A percentile compares a stretch with the other conserved stretches of the same genome.
phyloP scores from a whole-genome alignment of 768 basidiomycete species.

The Strobilomyces dryophilus region DNA sequence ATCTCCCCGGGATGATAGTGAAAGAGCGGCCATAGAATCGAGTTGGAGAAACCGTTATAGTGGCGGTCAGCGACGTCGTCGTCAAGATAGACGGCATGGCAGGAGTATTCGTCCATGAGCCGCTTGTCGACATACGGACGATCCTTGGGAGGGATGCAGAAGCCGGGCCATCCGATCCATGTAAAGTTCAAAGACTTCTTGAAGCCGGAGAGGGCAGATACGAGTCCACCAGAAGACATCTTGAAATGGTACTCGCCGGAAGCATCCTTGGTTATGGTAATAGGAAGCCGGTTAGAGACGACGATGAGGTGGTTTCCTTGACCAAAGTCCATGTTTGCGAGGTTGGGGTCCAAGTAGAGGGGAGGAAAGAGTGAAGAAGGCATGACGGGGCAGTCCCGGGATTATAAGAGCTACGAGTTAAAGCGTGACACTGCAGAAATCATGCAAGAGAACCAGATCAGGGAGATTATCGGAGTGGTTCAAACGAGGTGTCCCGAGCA shows the following conservation, averaged over 20 bases:
- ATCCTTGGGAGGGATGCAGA: constrained; percentile 91
- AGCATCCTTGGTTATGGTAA: constrained; percentile 93
- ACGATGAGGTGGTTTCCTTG: constrained; percentile 79
- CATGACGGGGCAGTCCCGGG: constrained; percentile 14
- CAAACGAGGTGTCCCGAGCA: constrained; percentile 5
- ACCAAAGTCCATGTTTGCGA: constrained; percentile 42
- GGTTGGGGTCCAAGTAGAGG: constrained; percentile 23
- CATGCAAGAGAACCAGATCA: constrained; percentile 24
- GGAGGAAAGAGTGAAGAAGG: constrained; percentile 24
- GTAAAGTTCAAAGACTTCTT: constrained; percentile 98
- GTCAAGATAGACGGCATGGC: constrained; percentile 96
- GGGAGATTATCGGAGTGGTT: constrained; percentile 31
- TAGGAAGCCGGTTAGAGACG: constrained; percentile 91
- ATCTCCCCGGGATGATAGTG: constrained; percentile 99
- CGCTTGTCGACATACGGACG: constrained; percentile 87
- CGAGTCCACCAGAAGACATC: constrained; percentile 98
- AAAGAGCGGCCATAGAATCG: constrained; percentile 98
- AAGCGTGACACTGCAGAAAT: constrained; percentile 18
- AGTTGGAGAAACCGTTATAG: constrained; percentile 99
- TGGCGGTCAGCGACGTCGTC: constrained; percentile 98
- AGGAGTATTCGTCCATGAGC: constrained; percentile 91
- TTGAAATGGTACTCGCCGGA: constrained; percentile 95
- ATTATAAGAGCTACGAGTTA: constrained; percentile 28
- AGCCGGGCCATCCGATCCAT: constrained; percentile 96
- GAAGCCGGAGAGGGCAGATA: constrained; percentile 94